phyloP scores from a whole-genome alignment of 2,329 filamentous ascomycete genomes.

The Eutypella sp. region DNA sequence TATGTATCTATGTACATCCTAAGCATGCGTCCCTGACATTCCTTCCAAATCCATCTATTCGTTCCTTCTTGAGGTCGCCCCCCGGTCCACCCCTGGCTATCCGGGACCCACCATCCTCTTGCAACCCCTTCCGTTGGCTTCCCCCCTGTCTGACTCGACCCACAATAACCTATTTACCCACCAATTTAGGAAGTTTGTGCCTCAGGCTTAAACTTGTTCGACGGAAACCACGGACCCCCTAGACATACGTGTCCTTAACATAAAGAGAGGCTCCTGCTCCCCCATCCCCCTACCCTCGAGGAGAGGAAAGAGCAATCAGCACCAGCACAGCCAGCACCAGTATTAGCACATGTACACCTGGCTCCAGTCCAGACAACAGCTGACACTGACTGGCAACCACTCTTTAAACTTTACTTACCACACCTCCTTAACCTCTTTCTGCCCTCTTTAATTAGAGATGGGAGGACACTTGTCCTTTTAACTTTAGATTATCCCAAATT shows the following conservation, averaged over 20 bases:
- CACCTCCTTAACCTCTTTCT: too few species aligned
- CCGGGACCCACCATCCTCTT: too few species aligned
- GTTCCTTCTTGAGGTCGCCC: too few species aligned
- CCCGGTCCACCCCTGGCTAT: too few species aligned
- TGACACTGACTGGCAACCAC: background rate
- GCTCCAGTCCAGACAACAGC: slow-evolving; percentile 2
- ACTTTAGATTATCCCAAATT: slow-evolving; percentile 3
- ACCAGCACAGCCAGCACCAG: background rate
- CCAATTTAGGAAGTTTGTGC: slow-evolving; percentile 2
- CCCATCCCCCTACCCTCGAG: background rate
- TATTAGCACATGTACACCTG: background rate
- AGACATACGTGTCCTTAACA: slow-evolving; percentile 19
- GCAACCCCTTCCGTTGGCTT: background rate
- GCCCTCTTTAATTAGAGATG: slow-evolving; percentile 1
- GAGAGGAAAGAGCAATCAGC: background rate
- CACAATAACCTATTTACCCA: background rate
- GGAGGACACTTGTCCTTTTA: slow-evolving; percentile 17
- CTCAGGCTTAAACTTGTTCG: slow-evolving; percentile 11
- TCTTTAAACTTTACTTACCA: background rate
- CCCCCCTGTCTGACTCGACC: background rate
- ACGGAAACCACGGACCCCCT: slow-evolving; percentile 1
- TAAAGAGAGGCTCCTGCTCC: slow-evolving; percentile 13
- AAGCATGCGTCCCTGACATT: background rate
- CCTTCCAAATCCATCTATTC: slow-evolving; percentile 1
- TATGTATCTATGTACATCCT: too few species aligned